Base-by-base conservation (phyloP, 2,329 filamentous ascomycete genomes). In the Periconia sp. region DNA sequence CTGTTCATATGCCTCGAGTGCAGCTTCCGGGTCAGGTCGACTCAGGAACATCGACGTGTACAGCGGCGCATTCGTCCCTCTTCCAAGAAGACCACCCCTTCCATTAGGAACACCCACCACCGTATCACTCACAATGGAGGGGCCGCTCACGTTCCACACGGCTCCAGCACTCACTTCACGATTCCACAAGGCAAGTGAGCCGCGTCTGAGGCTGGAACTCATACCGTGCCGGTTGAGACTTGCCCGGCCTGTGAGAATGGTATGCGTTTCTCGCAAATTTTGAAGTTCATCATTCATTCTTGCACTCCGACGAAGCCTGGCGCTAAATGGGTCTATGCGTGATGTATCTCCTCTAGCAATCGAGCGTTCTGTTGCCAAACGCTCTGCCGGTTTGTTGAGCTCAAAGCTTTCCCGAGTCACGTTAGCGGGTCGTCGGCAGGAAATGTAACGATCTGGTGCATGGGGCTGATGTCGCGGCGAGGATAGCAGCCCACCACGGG, bases 91-190 rank as follows among this genome's bases (percentile, higher is more conserved):
- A 23, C 82, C 82, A 23, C 86, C 87, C 54, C 81, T 81, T 1
- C 87, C 88, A 70, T 88, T 81, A 45, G 87, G 77, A 18, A 87
- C 63, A 6, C 73, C 75, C 46, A 72, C 60, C 17, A 79, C 76
- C 13, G 81, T 81, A 15, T 79, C 76, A 23, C 77, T 77, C 8
- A 78, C 76, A n/a, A 84, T 82, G 47, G 84, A 82, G 10, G 84
- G 68, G n/a, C 89, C 88, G 23, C 90, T 89, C 11, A 94, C 85
- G 17, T 85, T 84, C 91, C 90, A 96, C 17, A 93, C 81, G 10
- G 86, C 82, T 2, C 89, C 88, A 56, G 80, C 76, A 69, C 89
- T 92, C 56, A 85, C 77, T 66, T 86, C 63, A 18, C 74, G 73
- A 41, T 56, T 47, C 18, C 60, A 58, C 17, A 55, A n/a, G 6